Evolutionary conservation across 495 filamentous ascomycete genomes (phyloP).

Genomic region (Venustampulla echinocandica): DNA sequence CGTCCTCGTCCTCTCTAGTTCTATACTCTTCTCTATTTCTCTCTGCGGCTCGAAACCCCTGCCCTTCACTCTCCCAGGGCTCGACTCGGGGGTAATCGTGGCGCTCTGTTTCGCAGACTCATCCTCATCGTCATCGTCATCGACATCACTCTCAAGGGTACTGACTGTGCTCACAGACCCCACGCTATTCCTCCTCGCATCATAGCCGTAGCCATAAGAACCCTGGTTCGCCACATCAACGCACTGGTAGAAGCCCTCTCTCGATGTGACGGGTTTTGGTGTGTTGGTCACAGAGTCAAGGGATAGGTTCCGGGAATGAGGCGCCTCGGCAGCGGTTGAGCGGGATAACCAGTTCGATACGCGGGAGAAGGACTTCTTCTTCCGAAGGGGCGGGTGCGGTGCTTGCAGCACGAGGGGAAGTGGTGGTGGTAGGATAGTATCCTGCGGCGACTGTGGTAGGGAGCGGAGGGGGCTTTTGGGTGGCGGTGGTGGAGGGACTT

Average conservation of each 20-base stretch:
- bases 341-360: constrained; percentile 49
- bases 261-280: constrained; percentile 36
- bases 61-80: constrained; percentile 26
- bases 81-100: constrained; percentile 24
- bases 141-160: constrained; percentile 19
- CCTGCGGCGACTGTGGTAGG: not conserved
- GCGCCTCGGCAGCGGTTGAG: constrained; percentile 11
- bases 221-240: constrained; percentile 26
- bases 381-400: constrained; percentile 30
- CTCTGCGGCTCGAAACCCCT: constrained; percentile 22
- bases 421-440: constrained; percentile 30
- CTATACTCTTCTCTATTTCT: constrained; percentile 23
- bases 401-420: constrained; percentile 41
- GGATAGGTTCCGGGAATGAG: constrained; percentile 28
- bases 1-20: constrained; percentile 20
- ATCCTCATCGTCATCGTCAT: not conserved
- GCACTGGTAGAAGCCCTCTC: constrained; percentile 46
- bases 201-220: not conserved
- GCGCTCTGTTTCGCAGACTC: not conserved
- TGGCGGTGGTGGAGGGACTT: constrained; percentile 7
- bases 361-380: constrained; percentile 50
- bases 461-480: constrained; percentile 2
- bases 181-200: constrained; percentile 19
- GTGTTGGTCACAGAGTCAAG: constrained; percentile 39
- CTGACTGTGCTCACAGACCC: constrained; percentile 33